Percentiles rank a stretch among this genome's conserved stretches.
Conservation (phyloP, 129 eudicot genomes). For the Arctium minus region DNA sequence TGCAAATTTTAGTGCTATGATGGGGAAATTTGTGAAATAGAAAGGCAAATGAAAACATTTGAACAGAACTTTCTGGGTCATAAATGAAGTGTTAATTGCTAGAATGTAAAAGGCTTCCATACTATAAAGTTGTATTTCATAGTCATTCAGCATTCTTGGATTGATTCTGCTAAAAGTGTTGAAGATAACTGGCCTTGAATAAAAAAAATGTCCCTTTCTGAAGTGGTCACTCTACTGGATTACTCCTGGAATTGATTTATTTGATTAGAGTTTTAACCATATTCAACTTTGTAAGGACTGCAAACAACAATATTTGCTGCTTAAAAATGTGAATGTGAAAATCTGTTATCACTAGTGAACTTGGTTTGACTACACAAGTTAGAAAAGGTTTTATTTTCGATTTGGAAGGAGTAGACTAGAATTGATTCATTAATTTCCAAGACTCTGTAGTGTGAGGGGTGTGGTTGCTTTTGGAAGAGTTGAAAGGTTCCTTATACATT, state of each 20-base stretch:
- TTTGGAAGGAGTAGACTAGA: not conserved
- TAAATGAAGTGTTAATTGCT: constrained; percentile 6
- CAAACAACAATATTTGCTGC: not conserved
- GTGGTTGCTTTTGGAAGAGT: not conserved
- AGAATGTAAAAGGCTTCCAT: not conserved
- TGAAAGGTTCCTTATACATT: not conserved
- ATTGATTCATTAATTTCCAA: not conserved
- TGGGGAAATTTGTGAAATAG: not conserved
- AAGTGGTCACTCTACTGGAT: not conserved
- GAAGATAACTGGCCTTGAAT: not conserved
- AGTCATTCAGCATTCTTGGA: not conserved
- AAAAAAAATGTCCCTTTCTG: not conserved
- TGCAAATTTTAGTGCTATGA: constrained; percentile 2
- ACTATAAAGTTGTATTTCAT: not conserved
- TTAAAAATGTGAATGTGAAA: not conserved
- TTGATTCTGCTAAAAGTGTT: constrained; percentile 7
- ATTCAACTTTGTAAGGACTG: not conserved
- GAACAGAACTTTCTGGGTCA: not conserved
- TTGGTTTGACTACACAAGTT: not conserved
- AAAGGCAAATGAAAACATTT: not conserved
- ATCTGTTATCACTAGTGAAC: not conserved
- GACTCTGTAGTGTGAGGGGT: not conserved
- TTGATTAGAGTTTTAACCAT: not conserved
- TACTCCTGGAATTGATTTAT: not conserved
- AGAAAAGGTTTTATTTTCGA: not conserved